A percentile compares a stretch with the other conserved stretches of the same genome.
Evolutionary conservation across 116 monocot genomes (phyloP).

Genomic region (Zostera marina): DNA sequence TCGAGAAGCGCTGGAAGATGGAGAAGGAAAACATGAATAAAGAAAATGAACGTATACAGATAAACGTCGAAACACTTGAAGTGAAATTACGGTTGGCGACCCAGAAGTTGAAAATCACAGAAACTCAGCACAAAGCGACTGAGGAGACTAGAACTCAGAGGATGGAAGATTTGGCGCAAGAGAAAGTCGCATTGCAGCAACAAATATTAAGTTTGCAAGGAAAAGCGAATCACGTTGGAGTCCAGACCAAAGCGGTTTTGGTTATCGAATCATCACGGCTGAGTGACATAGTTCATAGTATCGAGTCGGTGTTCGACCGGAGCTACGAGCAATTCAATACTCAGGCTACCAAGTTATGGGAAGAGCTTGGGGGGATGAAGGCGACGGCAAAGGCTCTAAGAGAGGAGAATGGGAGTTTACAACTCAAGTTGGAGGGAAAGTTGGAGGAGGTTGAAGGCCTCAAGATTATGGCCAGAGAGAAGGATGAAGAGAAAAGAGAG

Average conservation of each 20-base stretch:
- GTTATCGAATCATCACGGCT: constrained; percentile 17
- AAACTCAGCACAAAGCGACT: constrained; percentile 49
- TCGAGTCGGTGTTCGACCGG: constrained; percentile 17
- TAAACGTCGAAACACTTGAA: constrained; percentile 33
- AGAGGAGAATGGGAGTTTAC: constrained; percentile 16
- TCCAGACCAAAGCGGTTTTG: constrained; percentile 20
- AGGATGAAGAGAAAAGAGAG: constrained; percentile 75
- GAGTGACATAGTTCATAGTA: constrained; percentile 9
- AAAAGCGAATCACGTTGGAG: constrained; percentile 14
- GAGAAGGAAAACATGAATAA: constrained; percentile 23
- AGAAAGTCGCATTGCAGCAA: constrained; percentile 20
- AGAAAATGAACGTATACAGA: constrained; percentile 24
- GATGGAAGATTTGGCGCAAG: constrained; percentile 20
- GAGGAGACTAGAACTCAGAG: constrained; percentile 22
- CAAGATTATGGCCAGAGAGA: not conserved
- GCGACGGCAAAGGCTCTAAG: constrained; percentile 12
- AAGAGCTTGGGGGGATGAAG: constrained; percentile 28
- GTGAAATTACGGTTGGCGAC: constrained; percentile 57
- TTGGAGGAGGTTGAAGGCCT: constrained; percentile 2
- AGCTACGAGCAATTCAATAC: constrained; percentile 9
- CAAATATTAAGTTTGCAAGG: constrained; percentile 11
- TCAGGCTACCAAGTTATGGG: constrained; percentile 16
- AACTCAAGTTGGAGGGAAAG: constrained; percentile 20
- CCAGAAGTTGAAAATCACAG: constrained; percentile 68
- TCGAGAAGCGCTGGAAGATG: constrained; percentile 16